These are phyloP conservation scores for Casuarina cunninghamiana DNA, from an alignment of 306 rosid genomes.

Conservation along the genomic window DNA sequence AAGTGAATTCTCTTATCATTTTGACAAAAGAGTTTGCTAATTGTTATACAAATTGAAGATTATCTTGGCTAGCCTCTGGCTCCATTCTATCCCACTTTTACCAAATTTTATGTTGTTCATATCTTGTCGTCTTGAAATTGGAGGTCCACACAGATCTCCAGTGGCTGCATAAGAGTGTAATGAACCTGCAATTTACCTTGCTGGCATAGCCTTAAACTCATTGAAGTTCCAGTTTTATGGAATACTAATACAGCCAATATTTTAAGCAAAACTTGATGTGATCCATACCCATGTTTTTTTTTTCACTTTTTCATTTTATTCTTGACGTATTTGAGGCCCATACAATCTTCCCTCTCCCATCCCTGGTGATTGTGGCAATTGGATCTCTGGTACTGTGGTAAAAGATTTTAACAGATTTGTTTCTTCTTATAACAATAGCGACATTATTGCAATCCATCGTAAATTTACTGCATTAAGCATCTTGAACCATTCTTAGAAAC, in stretches of 20 bases:
- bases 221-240: not conserved
- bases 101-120: not conserved
- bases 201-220: not conserved
- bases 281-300: not conserved
- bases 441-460: too few relatives aligned
- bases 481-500: too few relatives aligned
- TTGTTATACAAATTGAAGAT: not conserved
- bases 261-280: not conserved
- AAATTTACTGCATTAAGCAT: too few relatives aligned
- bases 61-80: not conserved
- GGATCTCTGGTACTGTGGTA: not conserved
- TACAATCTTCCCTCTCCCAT: not conserved
- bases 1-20: slow-evolving; percentile 2
- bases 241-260: not conserved
- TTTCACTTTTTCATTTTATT: not conserved
- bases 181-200: not conserved
- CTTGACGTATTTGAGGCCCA: not conserved
- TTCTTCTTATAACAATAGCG: not conserved
- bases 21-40: not conserved
- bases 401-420: not conserved
- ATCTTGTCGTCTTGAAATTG: not conserved
- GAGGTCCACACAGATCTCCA: not conserved
- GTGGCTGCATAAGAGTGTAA: not conserved
- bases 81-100: not conserved
- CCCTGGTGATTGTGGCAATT: not conserved